Conservation (phyloP, 2,329 filamentous ascomycete species). For the Penicillium sp. region DNA sequence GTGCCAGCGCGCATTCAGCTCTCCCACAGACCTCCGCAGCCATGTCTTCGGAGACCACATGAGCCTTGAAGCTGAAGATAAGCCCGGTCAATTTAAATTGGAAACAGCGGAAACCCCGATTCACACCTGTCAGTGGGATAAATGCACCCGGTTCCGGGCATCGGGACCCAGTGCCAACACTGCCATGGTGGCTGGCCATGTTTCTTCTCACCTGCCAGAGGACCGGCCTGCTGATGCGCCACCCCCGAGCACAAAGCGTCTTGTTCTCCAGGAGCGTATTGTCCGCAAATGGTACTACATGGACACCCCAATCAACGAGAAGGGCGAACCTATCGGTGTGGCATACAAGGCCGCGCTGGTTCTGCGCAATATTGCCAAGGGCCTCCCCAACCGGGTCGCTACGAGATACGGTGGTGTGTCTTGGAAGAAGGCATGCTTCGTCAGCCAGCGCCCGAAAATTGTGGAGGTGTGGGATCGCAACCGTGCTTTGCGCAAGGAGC, state of each 20-base stretch:
- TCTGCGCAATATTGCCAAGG: conserved; percentile 48
- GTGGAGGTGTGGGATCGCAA: conserved; percentile 43
- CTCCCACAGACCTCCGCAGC: conserved; percentile 41
- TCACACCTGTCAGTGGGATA: conserved; percentile 42
- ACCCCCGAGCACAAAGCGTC: conserved; percentile 37
- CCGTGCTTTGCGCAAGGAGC: conserved; percentile 41
- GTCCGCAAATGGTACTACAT: conserved; percentile 43
- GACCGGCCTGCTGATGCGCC: conserved; percentile 35
- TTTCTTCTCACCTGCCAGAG: conserved; percentile 42
- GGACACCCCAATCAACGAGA: conserved; percentile 45
- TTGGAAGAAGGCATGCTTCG: conserved; percentile 43
- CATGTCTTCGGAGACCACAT: conserved; percentile 48
- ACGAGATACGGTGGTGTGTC: conserved; percentile 31
- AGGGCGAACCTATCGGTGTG: conserved; percentile 45
- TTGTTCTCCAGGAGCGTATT: conserved; percentile 41
- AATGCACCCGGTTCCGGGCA: conserved; percentile 38
- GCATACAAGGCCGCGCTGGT: conserved; percentile 51
- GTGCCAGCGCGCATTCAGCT: conserved; percentile 40
- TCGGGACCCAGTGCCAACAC: conserved; percentile 37
- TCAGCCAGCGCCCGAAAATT: conserved; percentile 41
- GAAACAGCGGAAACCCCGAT: conserved; percentile 35
- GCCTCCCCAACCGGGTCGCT: conserved; percentile 37
- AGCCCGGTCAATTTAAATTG: conserved; percentile 36
- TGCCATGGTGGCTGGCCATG: conserved; percentile 40
- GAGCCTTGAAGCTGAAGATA: conserved; percentile 33